A percentile compares a stretch with the other conserved stretches of the same genome.
These are phyloP conservation scores for Mortierella alpina DNA, from an alignment of 192 early-diverging fungal species.

Conservation along the genomic window DNA sequence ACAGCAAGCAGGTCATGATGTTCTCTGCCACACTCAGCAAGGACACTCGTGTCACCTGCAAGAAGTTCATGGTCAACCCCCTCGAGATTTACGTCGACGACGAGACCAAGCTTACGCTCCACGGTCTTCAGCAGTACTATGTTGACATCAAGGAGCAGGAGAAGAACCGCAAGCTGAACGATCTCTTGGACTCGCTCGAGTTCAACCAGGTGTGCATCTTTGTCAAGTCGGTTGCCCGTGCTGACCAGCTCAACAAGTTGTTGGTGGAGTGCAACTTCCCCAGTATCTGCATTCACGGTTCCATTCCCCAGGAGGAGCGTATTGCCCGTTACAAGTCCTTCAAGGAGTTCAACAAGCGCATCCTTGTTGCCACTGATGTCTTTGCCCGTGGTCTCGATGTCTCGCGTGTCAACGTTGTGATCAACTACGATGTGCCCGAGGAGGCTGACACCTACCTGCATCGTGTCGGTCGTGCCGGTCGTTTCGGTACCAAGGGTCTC, in stretches of 20 bases:
- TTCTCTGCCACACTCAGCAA: constrained; percentile 95
- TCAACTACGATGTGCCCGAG: constrained; percentile 99
- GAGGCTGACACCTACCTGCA: constrained; percentile 92
- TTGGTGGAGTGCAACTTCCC: constrained; percentile 93
- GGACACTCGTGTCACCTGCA: constrained; percentile 93
- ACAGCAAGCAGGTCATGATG: constrained; percentile 99
- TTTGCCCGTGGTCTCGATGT: constrained; percentile 99
- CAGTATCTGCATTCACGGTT: constrained; percentile 91
- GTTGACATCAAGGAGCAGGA: constrained; percentile 83
- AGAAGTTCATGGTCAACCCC: constrained; percentile 98
- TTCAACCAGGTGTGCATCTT: constrained; percentile 99
- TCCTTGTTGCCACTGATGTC: constrained; percentile 97
- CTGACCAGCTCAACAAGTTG: constrained; percentile 88
- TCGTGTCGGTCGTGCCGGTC: constrained; percentile 97
- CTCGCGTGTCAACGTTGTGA: constrained; percentile 98
- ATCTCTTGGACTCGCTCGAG: constrained; percentile 92
- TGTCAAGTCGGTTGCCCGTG: constrained; percentile 90
- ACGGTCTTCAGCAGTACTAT: constrained; percentile 97
- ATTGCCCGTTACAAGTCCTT: constrained; percentile 93
- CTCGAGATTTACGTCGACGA: constrained; percentile 98
- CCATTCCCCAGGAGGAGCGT: constrained; percentile 91
- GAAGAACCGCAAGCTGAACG: constrained; percentile 95
- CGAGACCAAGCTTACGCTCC: constrained; percentile 96
- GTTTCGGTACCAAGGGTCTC: constrained; percentile 99
- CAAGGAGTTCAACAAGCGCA: constrained; percentile 94